Evolutionary conservation across 495 filamentous ascomycete species (phyloP), one percentile per base, ranked within the genome.

Genomic region (Margaritispora aquatica): DNA sequence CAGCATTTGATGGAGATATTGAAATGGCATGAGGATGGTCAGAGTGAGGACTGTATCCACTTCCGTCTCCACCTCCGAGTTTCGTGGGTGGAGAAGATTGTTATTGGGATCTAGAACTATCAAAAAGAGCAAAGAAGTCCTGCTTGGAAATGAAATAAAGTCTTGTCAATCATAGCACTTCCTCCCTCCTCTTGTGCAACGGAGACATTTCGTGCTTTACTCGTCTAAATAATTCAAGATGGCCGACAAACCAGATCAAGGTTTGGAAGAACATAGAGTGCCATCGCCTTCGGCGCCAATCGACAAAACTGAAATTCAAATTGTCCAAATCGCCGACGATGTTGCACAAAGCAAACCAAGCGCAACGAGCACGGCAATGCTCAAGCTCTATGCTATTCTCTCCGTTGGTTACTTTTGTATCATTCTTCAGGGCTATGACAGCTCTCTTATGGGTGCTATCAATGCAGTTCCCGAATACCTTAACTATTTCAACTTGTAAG

Each of bases 381-480:
- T 34, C 29, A n/a, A n/a, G 15, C 24, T 55, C 11, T 56, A 56
- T 36, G 19, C 27, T 36, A 44, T 29, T 56, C 38, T 56, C 9
- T 27, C 68, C 49, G 63, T 75, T 44, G 73, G 64, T 23, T 70
- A 69, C 22, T 63, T 71, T 29, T 69, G 68, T 44, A 64, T 64
- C 47, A 69, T 64, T 13, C 64, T 69, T 57, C 70, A 68, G 23
- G 69, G 69, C 63, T 22, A 63, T 23, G 69, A 71, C 22, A 66
- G 68, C 21, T 69, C 68, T 22, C 36, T 71, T 10, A 71, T 71
- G 69, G 64, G 69, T 38, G 69, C 66, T 21, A 66, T 71, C 11
- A 71, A 71, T 63, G 68, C 69, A 36, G 29, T 70, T 1, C 66
- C 66, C 1, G 66, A 65, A 26, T 71, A 71, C 41, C 68, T 57